Evolutionary conservation across 345 rosid genomes (phyloP).

Genomic region (Heritiera littoralis): DNA sequence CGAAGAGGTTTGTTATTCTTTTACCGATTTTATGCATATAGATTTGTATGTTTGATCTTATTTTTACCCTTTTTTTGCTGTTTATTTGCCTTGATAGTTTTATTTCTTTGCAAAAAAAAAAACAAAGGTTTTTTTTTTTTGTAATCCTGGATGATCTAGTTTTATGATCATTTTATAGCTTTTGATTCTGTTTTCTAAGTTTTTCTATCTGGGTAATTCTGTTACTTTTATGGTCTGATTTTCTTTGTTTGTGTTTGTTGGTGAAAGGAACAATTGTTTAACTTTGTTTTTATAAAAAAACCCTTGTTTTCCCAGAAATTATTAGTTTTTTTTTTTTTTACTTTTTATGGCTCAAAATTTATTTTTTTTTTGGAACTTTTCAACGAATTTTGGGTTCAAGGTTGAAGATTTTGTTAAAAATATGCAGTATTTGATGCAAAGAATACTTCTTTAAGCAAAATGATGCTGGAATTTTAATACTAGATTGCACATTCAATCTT

Average conservation of each 20-base stretch:
- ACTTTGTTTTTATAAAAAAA: background rate
- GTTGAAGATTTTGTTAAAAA: background rate
- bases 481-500: background rate
- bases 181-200: background rate
- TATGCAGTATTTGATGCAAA: background rate
- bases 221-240: background rate
- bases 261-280: background rate
- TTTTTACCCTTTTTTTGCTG: background rate
- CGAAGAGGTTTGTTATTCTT: conserved; percentile 26
- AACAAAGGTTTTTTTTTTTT: background rate
- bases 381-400: background rate
- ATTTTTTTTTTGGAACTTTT: background rate
- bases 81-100: background rate
- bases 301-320: background rate
- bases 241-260: background rate
- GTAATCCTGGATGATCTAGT: background rate
- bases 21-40: conserved; percentile 9
- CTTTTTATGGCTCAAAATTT: background rate
- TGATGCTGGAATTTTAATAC: background rate
- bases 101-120: background rate
- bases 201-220: background rate
- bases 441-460: conserved; percentile 5
- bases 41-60: background rate
- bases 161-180: background rate
- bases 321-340: background rate